phyloP scores from a whole-genome alignment of 805 yeast genomes.

The Suhomyces emberorum region DNA sequence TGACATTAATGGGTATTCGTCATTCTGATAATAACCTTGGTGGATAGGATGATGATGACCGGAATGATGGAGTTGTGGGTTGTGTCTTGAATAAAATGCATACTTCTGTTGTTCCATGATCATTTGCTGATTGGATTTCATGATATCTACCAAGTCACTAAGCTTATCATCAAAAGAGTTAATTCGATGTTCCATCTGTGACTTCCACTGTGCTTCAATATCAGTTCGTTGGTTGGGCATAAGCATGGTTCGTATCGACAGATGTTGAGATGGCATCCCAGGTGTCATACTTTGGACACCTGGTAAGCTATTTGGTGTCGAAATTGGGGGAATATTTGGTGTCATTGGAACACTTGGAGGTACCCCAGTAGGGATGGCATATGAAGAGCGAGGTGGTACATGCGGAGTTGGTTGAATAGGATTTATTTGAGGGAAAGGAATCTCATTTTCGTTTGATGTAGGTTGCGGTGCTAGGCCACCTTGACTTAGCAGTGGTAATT shows the following conservation, averaged over 20 bases:
- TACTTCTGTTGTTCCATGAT: constrained; percentile 14
- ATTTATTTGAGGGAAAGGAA: constrained; percentile 2
- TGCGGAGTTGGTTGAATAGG: constrained; percentile 1
- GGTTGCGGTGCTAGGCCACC: background rate
- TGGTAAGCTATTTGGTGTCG: background rate
- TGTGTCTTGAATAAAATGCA: background rate
- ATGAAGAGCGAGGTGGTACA: background rate
- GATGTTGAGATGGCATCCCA: constrained; percentile 14
- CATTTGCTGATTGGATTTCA: constrained; percentile 30
- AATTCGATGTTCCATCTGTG: constrained; percentile 33
- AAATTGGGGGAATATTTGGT: background rate
- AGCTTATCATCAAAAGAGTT: constrained; percentile 36
- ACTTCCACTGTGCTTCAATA: constrained; percentile 28
- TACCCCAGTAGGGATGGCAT: background rate
- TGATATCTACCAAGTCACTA: constrained; percentile 33
- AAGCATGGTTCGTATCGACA: background rate
- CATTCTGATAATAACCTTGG: background rate
- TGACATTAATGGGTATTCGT: background rate
- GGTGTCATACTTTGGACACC: constrained; percentile 6
- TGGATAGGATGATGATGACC: constrained; percentile 4
- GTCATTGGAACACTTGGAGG: background rate
- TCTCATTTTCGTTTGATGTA: background rate
- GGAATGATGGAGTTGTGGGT: background rate
- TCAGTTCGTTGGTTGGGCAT: constrained; percentile 2
- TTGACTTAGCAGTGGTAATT: constrained; percentile 8